Conservation (phyloP, 257 asterid species). For the Capsicum pubescens region DNA sequence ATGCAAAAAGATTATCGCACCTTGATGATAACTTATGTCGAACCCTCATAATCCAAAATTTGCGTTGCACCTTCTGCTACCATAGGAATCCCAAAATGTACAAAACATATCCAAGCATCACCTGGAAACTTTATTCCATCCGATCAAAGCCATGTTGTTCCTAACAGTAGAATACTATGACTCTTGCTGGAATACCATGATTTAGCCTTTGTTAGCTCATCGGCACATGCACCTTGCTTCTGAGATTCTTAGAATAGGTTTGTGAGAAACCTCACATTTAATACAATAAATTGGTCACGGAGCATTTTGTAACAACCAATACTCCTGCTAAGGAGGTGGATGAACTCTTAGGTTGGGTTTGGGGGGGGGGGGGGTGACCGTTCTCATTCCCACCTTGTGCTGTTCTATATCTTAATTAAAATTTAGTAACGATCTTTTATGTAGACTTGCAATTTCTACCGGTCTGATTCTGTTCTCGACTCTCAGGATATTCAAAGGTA, state of each 20-base stretch:
- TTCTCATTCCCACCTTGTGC: neutral
- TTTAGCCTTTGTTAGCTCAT: neutral
- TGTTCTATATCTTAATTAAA: neutral
- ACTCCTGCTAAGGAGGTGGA: conserved; percentile 4
- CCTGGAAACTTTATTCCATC: neutral
- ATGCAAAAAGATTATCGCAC: neutral
- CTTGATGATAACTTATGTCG: neutral
- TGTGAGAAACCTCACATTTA: neutral
- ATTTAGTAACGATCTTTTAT: neutral
- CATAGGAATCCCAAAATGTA: neutral
- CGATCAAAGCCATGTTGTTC: neutral
- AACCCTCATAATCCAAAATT: neutral
- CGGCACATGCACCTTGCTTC: neutral
- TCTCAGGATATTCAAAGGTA: conserved; percentile 34
- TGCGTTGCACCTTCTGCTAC: neutral
- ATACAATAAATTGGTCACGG: neutral
- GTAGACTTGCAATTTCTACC: conserved; percentile 7
- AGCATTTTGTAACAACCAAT: neutral
- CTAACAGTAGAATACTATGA: neutral
- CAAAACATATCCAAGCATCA: neutral
- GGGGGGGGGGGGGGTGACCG: no score
- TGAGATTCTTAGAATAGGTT: neutral
- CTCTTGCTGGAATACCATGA: conserved; percentile 8
- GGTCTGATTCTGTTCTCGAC: conserved; percentile 5
- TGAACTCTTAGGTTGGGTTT: neutral